phyloP scores from a whole-genome alignment of 805 yeast genomes.

The Hanseniaspora hatyaiensis region DNA sequence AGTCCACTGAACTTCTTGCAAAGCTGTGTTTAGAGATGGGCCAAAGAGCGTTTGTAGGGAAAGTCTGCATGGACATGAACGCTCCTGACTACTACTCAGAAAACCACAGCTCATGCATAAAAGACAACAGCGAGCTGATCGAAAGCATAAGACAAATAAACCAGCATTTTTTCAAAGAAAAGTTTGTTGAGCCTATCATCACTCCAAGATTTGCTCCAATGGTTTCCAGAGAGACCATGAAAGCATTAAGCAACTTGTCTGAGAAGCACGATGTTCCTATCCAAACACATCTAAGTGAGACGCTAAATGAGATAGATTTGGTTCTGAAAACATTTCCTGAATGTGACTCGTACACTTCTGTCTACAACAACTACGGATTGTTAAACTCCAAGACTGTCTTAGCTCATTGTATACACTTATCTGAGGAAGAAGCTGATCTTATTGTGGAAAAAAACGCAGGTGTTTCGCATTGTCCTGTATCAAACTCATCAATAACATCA shows the following conservation, averaged over 20 bases:
- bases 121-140: constrained; percentile 45
- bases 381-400: constrained; percentile 57
- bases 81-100: constrained; percentile 64
- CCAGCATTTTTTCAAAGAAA: constrained; percentile 39
- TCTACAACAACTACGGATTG: constrained; percentile 54
- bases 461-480: constrained; percentile 85
- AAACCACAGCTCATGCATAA: constrained; percentile 39
- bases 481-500: constrained; percentile 75
- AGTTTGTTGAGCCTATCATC: constrained; percentile 55
- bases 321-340: constrained; percentile 65
- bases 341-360: constrained; percentile 56
- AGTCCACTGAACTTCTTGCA: constrained; percentile 66
- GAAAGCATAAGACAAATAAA: constrained; percentile 34
- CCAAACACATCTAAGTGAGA: constrained; percentile 89
- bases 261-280: constrained; percentile 42
- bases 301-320: constrained; percentile 59
- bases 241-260: constrained; percentile 51
- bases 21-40: constrained; percentile 54
- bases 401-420: constrained; percentile 80
- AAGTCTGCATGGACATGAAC: constrained; percentile 85
- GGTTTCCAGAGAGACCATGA: constrained; percentile 54
- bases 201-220: constrained; percentile 94
- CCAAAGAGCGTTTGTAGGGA: constrained; percentile 83
- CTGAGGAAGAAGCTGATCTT: constrained; percentile 49
- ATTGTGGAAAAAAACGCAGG: constrained; percentile 51